Evolutionary conservation across 1,284 basidiomycete species (phyloP).

Genomic region (Blastosporella zonata): DNA sequence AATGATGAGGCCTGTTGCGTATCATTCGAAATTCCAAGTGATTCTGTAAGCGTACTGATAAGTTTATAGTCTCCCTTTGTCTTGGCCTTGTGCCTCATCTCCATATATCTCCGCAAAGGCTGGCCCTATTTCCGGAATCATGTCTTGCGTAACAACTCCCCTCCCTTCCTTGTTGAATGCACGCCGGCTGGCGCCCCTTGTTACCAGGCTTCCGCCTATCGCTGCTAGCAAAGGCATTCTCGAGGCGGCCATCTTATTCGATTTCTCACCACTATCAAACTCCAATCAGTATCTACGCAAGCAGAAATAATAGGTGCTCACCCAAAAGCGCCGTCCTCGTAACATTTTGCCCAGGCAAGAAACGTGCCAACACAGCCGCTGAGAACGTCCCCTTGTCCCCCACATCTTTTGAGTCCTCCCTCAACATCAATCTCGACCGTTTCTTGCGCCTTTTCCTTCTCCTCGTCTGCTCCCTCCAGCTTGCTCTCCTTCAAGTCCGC

Average conservation of each 20-base stretch:
- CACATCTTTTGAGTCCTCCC: conserved; percentile 90
- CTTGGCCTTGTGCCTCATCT: conserved; percentile 40
- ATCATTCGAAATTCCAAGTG: too few species aligned
- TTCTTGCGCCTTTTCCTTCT: conserved; percentile 47
- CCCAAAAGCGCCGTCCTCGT: conserved; percentile 79
- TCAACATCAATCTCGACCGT: conserved; percentile 64
- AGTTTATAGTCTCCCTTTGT: conserved; percentile 34
- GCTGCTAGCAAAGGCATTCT: conserved; percentile 84
- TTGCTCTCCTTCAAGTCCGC: conserved; percentile 41
- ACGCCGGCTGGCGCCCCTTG: conserved; percentile 73
- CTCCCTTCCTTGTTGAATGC: conserved; percentile 79
- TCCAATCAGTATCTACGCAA: conserved; percentile 1
- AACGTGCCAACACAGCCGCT: conserved; percentile 86
- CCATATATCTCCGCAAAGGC: conserved; percentile 78
- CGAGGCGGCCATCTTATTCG: conserved; percentile 43
- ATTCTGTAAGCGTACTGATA: too few species aligned
- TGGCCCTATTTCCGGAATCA: conserved; percentile 73
- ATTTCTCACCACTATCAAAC: conserved; percentile 39
- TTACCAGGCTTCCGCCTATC: conserved; percentile 86
- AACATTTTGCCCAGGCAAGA: conserved; percentile 93
- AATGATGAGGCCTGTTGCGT: too few species aligned
- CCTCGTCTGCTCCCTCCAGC: conserved; percentile 33
- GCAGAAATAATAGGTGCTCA: conserved; percentile 29
- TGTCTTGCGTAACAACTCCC: conserved; percentile 87
- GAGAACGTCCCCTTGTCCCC: conserved; percentile 94